These are phyloP conservation scores for Microbotryum silenes-acaulis DNA, from an alignment of 1,284 basidiomycete species.

Conservation along the genomic window DNA sequence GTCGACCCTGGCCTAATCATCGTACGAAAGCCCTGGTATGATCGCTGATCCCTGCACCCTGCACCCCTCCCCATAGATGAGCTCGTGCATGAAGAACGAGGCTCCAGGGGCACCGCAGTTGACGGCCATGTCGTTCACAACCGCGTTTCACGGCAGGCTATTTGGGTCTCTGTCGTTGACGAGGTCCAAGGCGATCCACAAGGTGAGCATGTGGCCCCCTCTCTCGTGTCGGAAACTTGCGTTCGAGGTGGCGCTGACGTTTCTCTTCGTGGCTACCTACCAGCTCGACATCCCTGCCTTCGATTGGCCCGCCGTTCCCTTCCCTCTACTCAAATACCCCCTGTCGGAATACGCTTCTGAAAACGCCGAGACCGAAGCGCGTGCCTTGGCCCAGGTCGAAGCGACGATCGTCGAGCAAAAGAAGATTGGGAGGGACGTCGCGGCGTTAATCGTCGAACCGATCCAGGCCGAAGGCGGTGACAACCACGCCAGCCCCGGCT, in stretches of 20 bases:
- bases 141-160: slow-evolving; percentile 48
- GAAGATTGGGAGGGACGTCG: slow-evolving; percentile 43
- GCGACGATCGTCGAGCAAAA: slow-evolving; percentile 42
- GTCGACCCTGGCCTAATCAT: slow-evolving; percentile 3
- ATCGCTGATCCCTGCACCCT: not conserved
- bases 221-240: not conserved
- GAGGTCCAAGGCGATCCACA: slow-evolving; percentile 45
- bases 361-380: slow-evolving; percentile 45
- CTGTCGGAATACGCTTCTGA: slow-evolving; percentile 43
- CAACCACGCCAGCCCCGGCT: slow-evolving; percentile 48
- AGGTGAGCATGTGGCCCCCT: slow-evolving; percentile 33
- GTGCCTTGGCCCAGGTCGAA: slow-evolving; percentile 39
- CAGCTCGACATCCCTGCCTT: slow-evolving; percentile 51
- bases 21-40: no score
- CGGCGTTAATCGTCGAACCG: slow-evolving; percentile 52
- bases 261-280: not conserved
- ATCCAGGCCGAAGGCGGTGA: slow-evolving; percentile 52
- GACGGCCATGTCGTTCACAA: slow-evolving; percentile 48
- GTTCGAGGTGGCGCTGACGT: not conserved
- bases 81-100: slow-evolving; percentile 49
- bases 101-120: slow-evolving; percentile 48
- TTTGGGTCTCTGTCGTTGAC: slow-evolving; percentile 49
- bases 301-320: slow-evolving; percentile 50
- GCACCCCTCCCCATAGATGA: slow-evolving; percentile 30
- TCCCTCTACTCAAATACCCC: slow-evolving; percentile 50